Evolutionary conservation across 192 early-diverging fungal species (phyloP), one percentile per base, ranked within the genome.

Genomic region (Rhizophagus prolifer): DNA sequence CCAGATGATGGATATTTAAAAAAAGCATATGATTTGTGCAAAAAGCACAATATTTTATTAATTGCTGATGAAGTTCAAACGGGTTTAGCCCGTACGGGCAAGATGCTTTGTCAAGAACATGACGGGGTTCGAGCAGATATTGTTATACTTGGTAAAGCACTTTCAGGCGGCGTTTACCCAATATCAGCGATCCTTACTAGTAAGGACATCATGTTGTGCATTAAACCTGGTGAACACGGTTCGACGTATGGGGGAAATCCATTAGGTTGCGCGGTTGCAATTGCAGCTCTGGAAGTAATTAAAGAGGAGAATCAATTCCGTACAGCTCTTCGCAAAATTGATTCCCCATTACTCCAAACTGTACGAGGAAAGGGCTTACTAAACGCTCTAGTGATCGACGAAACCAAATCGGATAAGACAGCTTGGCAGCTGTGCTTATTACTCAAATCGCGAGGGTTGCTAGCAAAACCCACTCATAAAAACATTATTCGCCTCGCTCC

Each of bases 61-160:
- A 98, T 99, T 81, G 95, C 94, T 66, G 97, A 99, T 82, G 97
- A 99, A 85, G 95, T 99, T 81, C 97, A 99, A 85, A 97, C 97
- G 9, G 97, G 97, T 69, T 87, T 99, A 28, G 95, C 87, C 5
- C 92, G 97, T 76, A 98, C 96, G 13, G 97, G 97, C 38, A 95
- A 93, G 78, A 86, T 99, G 85, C 91, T 99, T 66, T 96, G 96
- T 60, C 89, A 94, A 60, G 95, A 99, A 80, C 94, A 97, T 79
- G 97, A 99, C 60, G 82, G 89, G 79, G 87, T 99, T 80, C 95
- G 91, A 71, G 93, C 96, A 36, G 97, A 99, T 79, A 90, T 99
- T 67, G 85, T 97, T 67, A 90, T 99, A 75, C 88, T 99, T 54
- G 97, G 97, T 74, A 99, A 99, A 86, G 97, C 97, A n/a, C 88